Evolutionary conservation across 2,329 filamentous ascomycete genomes (phyloP).

Genomic region (Aspergillus spinulosporus): DNA sequence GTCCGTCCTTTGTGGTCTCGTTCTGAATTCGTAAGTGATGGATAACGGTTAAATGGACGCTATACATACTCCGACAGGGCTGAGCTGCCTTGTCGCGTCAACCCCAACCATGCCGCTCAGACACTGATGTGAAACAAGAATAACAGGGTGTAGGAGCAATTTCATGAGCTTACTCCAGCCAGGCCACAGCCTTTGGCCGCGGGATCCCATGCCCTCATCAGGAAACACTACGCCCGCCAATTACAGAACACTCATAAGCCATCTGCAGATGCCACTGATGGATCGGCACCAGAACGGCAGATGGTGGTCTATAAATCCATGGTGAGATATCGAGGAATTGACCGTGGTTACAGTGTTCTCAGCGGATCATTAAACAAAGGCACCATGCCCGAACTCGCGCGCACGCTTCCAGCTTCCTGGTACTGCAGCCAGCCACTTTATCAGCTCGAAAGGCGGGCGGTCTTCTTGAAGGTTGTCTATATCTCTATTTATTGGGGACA

Average conservation of each 20-base stretch:
- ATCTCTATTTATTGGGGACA: accelerated
- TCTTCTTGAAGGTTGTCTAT: slow-evolving; percentile 49
- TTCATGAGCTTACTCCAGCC: neutral
- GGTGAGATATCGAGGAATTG: slow-evolving; percentile 2
- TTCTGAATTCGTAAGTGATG: neutral
- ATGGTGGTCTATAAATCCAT: neutral
- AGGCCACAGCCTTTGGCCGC: neutral
- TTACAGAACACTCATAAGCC: slow-evolving; percentile 9
- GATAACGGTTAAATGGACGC: neutral
- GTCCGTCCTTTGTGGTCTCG: neutral
- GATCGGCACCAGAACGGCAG: slow-evolving; percentile 8
- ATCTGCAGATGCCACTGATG: neutral
- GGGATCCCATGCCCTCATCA: slow-evolving; percentile 35
- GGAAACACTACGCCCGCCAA: slow-evolving; percentile 34
- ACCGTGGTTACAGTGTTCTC: neutral
- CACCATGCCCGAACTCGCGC: slow-evolving; percentile 34
- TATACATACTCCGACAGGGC: too few species aligned
- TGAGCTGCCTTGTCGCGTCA: neutral
- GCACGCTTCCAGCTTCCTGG: slow-evolving; percentile 56
- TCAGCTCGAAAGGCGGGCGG: slow-evolving; percentile 51
- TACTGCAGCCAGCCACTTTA: slow-evolving; percentile 52
- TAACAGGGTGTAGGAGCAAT: neutral
- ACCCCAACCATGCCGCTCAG: neutral
- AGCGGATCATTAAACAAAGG: neutral
- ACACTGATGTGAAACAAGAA: neutral